A percentile compares a stretch with the other conserved stretches of the same genome.
Evolutionary conservation across 805 yeast species (phyloP).

Genomic region (Teunomyces stri): DNA sequence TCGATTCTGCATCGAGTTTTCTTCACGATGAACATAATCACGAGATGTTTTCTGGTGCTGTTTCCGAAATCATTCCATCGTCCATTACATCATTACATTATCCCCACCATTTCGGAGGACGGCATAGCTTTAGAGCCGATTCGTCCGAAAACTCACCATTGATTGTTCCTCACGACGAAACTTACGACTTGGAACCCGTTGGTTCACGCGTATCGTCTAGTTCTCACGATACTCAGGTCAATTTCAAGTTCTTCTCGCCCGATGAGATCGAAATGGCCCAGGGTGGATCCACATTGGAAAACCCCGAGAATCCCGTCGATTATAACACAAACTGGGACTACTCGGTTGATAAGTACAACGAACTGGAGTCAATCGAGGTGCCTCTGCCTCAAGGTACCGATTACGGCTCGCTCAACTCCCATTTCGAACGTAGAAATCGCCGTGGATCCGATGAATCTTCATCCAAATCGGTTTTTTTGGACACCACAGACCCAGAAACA

Average conservation of each 20-base stretch:
- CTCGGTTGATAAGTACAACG: slow-evolving; percentile 46
- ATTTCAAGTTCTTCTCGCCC: slow-evolving; percentile 78
- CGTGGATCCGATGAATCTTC: slow-evolving; percentile 7
- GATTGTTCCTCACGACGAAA: slow-evolving; percentile 21
- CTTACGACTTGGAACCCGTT: slow-evolving; percentile 32
- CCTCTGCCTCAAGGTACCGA: slow-evolving; percentile 11
- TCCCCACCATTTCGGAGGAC: slow-evolving; percentile 48
- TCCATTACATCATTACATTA: slow-evolving; percentile 77
- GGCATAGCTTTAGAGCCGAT: slow-evolving; percentile 4
- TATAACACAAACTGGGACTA: slow-evolving; percentile 76
- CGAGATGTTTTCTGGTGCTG: slow-evolving; percentile 78
- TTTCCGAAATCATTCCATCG: slow-evolving; percentile 71
- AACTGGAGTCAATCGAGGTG: slow-evolving; percentile 15
- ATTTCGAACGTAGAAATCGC: slow-evolving; percentile 20
- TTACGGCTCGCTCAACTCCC: slow-evolving; percentile 29
- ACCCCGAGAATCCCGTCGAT: slow-evolving; percentile 56
- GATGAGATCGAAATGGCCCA: slow-evolving; percentile 85
- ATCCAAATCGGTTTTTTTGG: slow-evolving; percentile 2
- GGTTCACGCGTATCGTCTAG: slow-evolving; percentile 33
- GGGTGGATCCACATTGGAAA: slow-evolving; percentile 77
- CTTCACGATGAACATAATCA: slow-evolving; percentile 57
- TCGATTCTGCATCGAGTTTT: slow-evolving; percentile 25
- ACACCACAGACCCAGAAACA: slow-evolving; percentile 2
- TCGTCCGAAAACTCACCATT: slow-evolving; percentile 37
- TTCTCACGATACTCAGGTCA: slow-evolving; percentile 36